These are phyloP conservation scores for Juglanconis juglandina DNA, from an alignment of 2,329 filamentous ascomycete genomes.

Conservation along the genomic window DNA sequence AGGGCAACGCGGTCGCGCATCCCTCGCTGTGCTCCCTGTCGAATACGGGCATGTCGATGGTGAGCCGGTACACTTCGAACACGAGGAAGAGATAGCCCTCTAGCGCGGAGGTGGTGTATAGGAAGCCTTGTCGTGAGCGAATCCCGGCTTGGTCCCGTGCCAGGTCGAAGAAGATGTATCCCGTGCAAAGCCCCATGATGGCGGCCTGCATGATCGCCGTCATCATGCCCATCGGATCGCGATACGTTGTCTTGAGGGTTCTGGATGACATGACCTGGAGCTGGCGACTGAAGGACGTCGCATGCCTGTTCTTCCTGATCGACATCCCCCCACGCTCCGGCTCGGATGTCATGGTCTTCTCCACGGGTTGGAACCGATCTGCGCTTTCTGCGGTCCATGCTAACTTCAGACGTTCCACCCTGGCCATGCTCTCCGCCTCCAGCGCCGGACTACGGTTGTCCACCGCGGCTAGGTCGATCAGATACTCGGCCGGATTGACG, in stretches of 20 bases:
- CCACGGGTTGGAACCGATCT: conserved; percentile 24
- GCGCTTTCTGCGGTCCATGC: conserved; percentile 52
- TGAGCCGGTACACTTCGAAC: conserved; percentile 73
- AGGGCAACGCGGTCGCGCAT: conserved; percentile 66
- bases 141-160: conserved; percentile 67
- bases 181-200: conserved; percentile 67
- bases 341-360: conserved; percentile 9
- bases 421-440: conserved; percentile 55
- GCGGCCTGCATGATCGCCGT: conserved; percentile 68
- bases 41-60: conserved; percentile 70
- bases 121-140: conserved; percentile 66
- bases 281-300: conserved; percentile 57
- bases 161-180: conserved; percentile 69
- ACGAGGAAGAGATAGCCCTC: conserved; percentile 75
- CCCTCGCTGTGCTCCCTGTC: conserved; percentile 73
- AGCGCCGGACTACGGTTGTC: conserved; percentile 68
- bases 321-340: not conserved
- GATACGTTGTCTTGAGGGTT: conserved; percentile 67
- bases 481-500: conserved; percentile 73
- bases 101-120: conserved; percentile 68
- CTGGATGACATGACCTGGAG: conserved; percentile 63
- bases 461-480: conserved; percentile 71
- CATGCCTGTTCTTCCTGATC: conserved; percentile 37
- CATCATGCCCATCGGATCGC: conserved; percentile 74
- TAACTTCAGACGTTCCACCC: conserved; percentile 59